These are phyloP conservation scores for Mucor plumbeus DNA, from an alignment of 371 early-diverging fungal species.

Conservation along the genomic window DNA sequence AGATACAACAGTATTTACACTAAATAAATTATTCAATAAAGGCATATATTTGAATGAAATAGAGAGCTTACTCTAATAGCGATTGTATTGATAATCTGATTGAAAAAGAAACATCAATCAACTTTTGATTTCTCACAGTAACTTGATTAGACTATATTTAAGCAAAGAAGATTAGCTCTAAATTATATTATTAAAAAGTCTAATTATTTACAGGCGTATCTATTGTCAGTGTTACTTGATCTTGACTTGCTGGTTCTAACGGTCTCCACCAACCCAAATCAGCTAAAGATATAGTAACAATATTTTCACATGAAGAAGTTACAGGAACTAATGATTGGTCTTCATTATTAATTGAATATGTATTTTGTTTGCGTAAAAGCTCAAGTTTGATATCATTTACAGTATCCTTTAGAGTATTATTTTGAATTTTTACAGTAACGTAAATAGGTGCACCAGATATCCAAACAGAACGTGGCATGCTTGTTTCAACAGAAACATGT, in stretches of 20 bases:
- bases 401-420: slow-evolving; percentile 15
- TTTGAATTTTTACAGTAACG: slow-evolving; percentile 25
- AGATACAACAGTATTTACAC: slow-evolving; percentile 10
- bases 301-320: slow-evolving; percentile 28
- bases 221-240: slow-evolving; percentile 29
- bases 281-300: slow-evolving; percentile 15
- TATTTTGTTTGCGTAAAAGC: slow-evolving; percentile 34
- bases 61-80: slow-evolving; percentile 19
- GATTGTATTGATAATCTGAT: slow-evolving; percentile 27
- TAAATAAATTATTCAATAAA: neutral
- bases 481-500: slow-evolving; percentile 23
- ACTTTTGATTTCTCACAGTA: slow-evolving; percentile 27
- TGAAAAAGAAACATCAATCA: slow-evolving; percentile 34
- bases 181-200: neutral
- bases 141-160: slow-evolving; percentile 22
- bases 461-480: slow-evolving; percentile 37
- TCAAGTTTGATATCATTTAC: slow-evolving; percentile 34
- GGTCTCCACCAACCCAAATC: slow-evolving; percentile 40
- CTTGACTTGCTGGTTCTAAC: slow-evolving; percentile 21
- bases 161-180: neutral
- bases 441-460: slow-evolving; percentile 41
- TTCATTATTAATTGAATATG: neutral
- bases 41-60: too few species aligned
- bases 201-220: slow-evolving; percentile 33
- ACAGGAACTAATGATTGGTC: slow-evolving; percentile 14